Percentiles rank a stretch among this genome's conserved stretches.
Conservation (phyloP, 345 rosid species). For the Eucalyptus sideroxylon region DNA sequence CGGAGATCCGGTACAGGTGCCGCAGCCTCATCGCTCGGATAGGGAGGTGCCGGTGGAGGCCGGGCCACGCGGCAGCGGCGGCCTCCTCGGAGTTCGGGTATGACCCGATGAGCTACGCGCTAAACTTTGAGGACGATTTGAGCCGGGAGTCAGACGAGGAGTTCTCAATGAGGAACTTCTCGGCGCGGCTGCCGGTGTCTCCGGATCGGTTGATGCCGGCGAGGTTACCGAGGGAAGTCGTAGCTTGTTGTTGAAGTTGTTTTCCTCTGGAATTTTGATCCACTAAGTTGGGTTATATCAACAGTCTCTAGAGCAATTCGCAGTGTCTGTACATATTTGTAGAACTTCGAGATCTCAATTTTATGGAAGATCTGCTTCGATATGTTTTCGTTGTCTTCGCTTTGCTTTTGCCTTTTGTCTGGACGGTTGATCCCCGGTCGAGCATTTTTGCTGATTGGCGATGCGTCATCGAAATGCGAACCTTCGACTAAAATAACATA, state of each 20-base stretch:
- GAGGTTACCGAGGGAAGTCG: background rate
- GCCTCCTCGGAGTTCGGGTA: conserved; percentile 35
- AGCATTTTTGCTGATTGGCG: background rate
- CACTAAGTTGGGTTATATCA: too few relatives aligned
- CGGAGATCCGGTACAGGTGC: background rate
- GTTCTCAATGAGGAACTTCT: conserved; percentile 33
- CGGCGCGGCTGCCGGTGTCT: conserved; percentile 44
- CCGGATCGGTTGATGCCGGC: conserved; percentile 14
- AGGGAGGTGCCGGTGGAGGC: background rate
- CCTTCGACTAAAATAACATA: accelerated
- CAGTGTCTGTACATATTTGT: background rate
- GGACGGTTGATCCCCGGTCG: background rate
- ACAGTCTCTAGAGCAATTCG: background rate
- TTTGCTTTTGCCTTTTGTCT: background rate
- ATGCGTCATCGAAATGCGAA: too few relatives aligned
- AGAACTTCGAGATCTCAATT: background rate
- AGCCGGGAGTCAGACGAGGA: conserved; percentile 5
- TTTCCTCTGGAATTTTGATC: background rate
- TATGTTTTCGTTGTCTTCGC: background rate
- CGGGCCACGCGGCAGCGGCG: background rate
- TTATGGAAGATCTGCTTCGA: background rate
- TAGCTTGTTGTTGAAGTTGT: background rate
- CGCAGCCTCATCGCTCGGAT: background rate
- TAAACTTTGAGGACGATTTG: conserved; percentile 58
- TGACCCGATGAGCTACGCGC: conserved; percentile 57